Base-by-base conservation (phyloP, 345 rosid genomes). In the Syzygium oleosum region DNA sequence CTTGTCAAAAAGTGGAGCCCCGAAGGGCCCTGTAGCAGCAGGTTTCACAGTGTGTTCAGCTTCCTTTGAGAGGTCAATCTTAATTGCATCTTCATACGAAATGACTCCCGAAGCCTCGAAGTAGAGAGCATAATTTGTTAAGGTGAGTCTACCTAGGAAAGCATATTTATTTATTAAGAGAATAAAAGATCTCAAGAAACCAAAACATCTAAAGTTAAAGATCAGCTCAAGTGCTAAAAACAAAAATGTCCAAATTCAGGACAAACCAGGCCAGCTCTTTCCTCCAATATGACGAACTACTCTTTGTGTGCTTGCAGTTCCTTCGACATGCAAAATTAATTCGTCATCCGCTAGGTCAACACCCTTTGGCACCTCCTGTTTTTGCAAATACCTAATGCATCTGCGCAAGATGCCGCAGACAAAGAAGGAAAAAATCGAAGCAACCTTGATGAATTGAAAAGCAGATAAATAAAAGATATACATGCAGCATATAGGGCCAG, bases 1-100 rank as follows among this genome's bases (percentile, higher is more conserved):
- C 92, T 95, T 98, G 92, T 98, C 99, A 79, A 94, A 98, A 87
- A 98, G 95, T 7, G 99, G 99, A 88, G 98, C 98, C 84, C 99
- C 99, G 94, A 96, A 96, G n/a, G 99, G 99, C 85, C 99, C 98
- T 29, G 98, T 95, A 55, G 98, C 95, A 52, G 90, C 87, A 84
- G 99, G 95, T 90, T 94, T 96, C 79, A 93, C 85, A 2, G 88
- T 86, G 52, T 91, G 94, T 51, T 89, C 91, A 14, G 25, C 78
- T 77, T 92, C 92, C 86, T 90, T 94, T 6, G 97, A 93, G 73
- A 98, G 98, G 89, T 95, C 97, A 51, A 96, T 93, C 92, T 96
- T 95, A 85, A 98, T 87, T 52, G 98, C 99, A 90, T 96, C 96
- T 86, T 95, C 98, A 85, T 96, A 96, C 6, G 89, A 90, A 88